Base-by-base conservation (phyloP, 768 basidiomycete genomes). In the Mycena polygramma region DNA sequence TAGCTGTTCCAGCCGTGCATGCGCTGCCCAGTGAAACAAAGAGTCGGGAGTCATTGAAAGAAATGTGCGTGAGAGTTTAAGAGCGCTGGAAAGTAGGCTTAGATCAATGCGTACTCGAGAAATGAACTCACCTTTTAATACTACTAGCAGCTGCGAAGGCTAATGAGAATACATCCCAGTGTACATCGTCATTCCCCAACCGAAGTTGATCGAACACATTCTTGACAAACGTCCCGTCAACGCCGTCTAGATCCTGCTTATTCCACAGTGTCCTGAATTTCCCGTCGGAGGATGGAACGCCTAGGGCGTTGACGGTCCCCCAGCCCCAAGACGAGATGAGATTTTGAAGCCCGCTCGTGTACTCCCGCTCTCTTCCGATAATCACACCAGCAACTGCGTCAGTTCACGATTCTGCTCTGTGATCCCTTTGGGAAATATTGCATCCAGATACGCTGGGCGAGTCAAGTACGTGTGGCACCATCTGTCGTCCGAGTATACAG, bases 1-100 rank as follows among this genome's bases (percentile, higher is more conserved):
- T 52, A 90, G 77, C 39, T 86, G 85, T 76, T 95, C 92, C 20
- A 96, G 83, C 59, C 87, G 89, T 15, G 91, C 93, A 80, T 95
- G 93, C n/a, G 85, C 85, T n/a, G 83, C 84, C 94, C 94, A 95
- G 63, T 88, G 90, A 13, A 77, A 77, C 43, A 92, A 73, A 9
- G 93, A 92, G 53, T 89, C 86, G 22, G 85, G 87, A 46, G 84
- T 80, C 1, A 72, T 76, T 4, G 92, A 87, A 30, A 96, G 85
- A 24, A 93, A 81, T 3, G 79, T 77, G 43, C 90, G 91, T 11
- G 94, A 95, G 46, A 89, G 80, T 78, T 91, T 94, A 39, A 90
- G 67, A 10, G 93, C 92, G 72, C 93, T 95, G 68, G 9, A 14
- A 11, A 54, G 68, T 43, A 17, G 22, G 79, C 66, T 59, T 51